These are phyloP conservation scores for Linaria vulgaris DNA, from an alignment of 257 asterid genomes.

Conservation along the genomic window DNA sequence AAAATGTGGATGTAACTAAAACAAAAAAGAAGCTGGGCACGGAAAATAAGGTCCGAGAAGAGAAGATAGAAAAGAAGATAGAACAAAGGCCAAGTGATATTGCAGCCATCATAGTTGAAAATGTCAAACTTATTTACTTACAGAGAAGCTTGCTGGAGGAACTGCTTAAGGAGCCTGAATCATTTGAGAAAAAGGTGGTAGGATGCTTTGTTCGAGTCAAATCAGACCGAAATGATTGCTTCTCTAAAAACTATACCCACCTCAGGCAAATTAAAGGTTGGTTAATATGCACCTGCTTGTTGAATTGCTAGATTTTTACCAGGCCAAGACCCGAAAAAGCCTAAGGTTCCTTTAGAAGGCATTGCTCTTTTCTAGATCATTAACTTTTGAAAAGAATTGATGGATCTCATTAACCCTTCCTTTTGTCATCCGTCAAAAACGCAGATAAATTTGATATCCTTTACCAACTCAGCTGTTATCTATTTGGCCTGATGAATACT, in stretches of 20 bases:
- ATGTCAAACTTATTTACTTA: slow-evolving; percentile 74
- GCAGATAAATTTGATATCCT: neutral
- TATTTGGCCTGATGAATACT: neutral
- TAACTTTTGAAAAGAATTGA: no score
- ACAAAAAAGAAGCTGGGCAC: slow-evolving; percentile 31
- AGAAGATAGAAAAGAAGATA: slow-evolving; percentile 25
- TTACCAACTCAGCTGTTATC: neutral
- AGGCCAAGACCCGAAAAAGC: neutral
- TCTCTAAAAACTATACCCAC: slow-evolving; percentile 41
- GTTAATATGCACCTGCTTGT: slow-evolving; percentile 19
- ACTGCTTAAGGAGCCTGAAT: slow-evolving; percentile 52
- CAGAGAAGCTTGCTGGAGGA: slow-evolving; percentile 59
- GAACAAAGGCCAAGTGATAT: slow-evolving; percentile 40
- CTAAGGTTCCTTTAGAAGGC: neutral
- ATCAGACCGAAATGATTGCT: slow-evolving; percentile 44
- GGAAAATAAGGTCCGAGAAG: slow-evolving; percentile 30
- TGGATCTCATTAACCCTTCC: neutral
- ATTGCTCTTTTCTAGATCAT: neutral
- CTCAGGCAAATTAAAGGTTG: slow-evolving; percentile 83
- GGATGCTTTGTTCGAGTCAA: slow-evolving; percentile 72
- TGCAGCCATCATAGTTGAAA: slow-evolving; percentile 62
- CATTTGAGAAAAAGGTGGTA: slow-evolving; percentile 58
- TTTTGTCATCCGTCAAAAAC: slow-evolving; percentile 1
- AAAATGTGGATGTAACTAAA: slow-evolving; percentile 25
- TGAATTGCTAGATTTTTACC: slow-evolving; percentile 11